Evolutionary conservation across 2,329 filamentous ascomycete genomes (phyloP).

Genomic region (Sporothrix mexicana): DNA sequence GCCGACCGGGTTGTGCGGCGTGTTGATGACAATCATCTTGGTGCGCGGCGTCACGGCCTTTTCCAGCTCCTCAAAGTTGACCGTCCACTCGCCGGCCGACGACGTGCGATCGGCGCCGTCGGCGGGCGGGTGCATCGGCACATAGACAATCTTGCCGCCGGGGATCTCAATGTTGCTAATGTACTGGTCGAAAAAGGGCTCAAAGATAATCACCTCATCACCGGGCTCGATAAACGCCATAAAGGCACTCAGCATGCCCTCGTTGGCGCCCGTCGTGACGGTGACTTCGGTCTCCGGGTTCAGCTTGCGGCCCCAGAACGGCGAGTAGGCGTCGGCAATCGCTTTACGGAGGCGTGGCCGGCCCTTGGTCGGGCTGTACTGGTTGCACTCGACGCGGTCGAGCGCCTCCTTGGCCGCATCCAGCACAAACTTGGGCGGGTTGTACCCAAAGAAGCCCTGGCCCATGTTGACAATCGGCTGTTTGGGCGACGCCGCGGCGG

Average conservation of each 20-base stretch:
- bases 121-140: constrained; percentile 87
- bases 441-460: constrained; percentile 84
- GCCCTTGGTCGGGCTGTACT: constrained; percentile 96
- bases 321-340: constrained; percentile 89
- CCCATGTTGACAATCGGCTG: constrained; percentile 62
- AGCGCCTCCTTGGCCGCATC: constrained; percentile 90
- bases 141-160: constrained; percentile 91
- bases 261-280: constrained; percentile 90
- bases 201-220: constrained; percentile 97
- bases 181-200: constrained; percentile 99
- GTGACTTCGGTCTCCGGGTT: constrained; percentile 92
- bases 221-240: constrained; percentile 96
- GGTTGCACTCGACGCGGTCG: constrained; percentile 93
- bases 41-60: constrained; percentile 82
- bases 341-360: constrained; percentile 90
- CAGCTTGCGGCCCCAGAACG: constrained; percentile 80
- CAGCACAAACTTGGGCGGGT: constrained; percentile 88
- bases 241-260: constrained; percentile 94
- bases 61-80: constrained; percentile 84
- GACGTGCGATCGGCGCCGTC: constrained; percentile 80
- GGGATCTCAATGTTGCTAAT: constrained; percentile 99
- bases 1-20: constrained; percentile 89
- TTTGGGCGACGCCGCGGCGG: constrained; percentile 55
- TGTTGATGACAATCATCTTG: constrained; percentile 94
- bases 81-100: constrained; percentile 84